Base-by-base conservation (phyloP, 169 alveolate genomes). In the Plasmodium knowlesi region DNA sequence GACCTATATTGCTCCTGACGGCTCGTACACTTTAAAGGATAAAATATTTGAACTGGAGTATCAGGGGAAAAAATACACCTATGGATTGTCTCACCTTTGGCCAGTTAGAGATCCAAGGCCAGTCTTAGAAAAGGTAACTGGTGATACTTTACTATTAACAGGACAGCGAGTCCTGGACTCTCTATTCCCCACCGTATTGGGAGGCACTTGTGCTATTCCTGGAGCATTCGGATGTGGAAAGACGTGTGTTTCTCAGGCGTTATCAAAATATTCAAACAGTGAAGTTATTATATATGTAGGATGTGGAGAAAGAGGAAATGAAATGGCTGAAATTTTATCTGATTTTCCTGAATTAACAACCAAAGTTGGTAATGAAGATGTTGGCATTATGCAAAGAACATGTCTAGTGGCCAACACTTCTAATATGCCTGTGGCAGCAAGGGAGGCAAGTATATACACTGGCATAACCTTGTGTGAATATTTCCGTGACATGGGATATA, bases 381-480 rank as follows among this genome's bases (percentile, higher is more conserved):
- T 98, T 86, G 98, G 98, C 83, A 99, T 99, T 93, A 99, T 99
- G 99, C 98, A 99, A 96, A 98, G 99, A 88, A 99, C 99, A 73
- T 98, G 99, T 82, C 96, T 99, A 91, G 99, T 99, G 73, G 99
- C 99, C 73, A 99, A 99, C 96, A 99, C 99, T 30, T 99, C 99
- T 16, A 99, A 99, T 97, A 99, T 99, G 99, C 99, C 99, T 14
- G 99, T 99, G 93, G 99, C 99, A 14, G 99, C 99, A 28, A 98
- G 99, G 97, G 99, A 99, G 96, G 99, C 99, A 70, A 98, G 99
- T 43, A 98, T 99, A 79, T 99, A 98, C 95, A 98, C 99, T 3
- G 99, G 99, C 34, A 99, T 99, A 88, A 98, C 99, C 16, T 96
- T 99, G 12, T 99, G 99, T 39, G 99, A 99, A 96, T 99, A 99